phyloP scores from a whole-genome alignment of 345 rosid species.

The Rubroshorea leprosula region DNA sequence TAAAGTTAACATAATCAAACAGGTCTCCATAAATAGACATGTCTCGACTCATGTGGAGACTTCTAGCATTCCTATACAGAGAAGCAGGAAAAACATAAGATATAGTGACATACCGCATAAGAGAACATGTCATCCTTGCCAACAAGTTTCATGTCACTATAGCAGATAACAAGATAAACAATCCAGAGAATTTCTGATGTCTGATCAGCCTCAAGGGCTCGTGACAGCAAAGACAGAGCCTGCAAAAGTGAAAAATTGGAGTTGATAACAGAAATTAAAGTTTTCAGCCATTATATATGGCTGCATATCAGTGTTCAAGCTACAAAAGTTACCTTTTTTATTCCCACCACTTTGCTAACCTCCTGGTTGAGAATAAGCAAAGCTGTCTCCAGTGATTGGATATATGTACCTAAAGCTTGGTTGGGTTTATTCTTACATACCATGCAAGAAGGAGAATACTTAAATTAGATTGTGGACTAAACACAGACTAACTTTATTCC shows the following conservation, averaged over 20 bases:
- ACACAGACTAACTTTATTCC: not conserved
- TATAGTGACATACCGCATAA: slow-evolving; percentile 56
- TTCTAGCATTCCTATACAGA: slow-evolving; percentile 3
- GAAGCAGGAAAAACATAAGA: slow-evolving; percentile 11
- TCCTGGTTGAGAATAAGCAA: slow-evolving; percentile 62
- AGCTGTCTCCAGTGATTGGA: slow-evolving; percentile 67
- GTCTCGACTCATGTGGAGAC: slow-evolving; percentile 17
- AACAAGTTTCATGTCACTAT: slow-evolving; percentile 33
- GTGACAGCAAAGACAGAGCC: slow-evolving; percentile 73
- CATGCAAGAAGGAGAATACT: slow-evolving; percentile 29
- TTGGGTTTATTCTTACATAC: slow-evolving; percentile 48
- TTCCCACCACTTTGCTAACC: slow-evolving; percentile 44
- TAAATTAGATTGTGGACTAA: slow-evolving; percentile 15
- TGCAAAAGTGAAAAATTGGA: slow-evolving; percentile 30
- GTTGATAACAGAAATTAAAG: slow-evolving; percentile 11
- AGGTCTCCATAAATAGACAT: not conserved
- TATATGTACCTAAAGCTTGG: slow-evolving; percentile 40
- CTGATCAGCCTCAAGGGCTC: slow-evolving; percentile 71
- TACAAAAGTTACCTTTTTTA: slow-evolving; percentile 53
- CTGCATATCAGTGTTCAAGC: slow-evolving; percentile 17
- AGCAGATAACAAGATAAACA: slow-evolving; percentile 61
- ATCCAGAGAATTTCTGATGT: slow-evolving; percentile 80
- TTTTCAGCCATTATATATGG: not conserved
- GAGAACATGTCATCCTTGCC: slow-evolving; percentile 66
- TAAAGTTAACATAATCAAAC: slow-evolving; percentile 3